Evolutionary conservation across 768 basidiomycete genomes (phyloP).

Genomic region (Hericium alpestre): DNA sequence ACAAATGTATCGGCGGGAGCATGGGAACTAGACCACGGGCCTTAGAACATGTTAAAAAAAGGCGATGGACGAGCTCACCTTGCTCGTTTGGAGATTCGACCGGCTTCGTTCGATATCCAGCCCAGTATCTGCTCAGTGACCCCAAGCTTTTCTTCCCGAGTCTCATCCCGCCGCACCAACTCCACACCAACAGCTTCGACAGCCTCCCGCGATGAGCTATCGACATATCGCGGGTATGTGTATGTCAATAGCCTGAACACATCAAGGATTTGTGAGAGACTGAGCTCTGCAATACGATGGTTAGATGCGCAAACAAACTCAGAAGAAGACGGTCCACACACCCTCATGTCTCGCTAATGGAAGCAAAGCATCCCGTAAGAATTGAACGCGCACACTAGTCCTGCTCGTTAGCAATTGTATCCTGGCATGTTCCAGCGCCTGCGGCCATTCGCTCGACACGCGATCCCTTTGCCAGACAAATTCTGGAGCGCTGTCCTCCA

Average conservation of each 20-base stretch:
- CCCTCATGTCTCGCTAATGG: conserved; percentile 49
- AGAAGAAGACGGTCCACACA: conserved; percentile 20
- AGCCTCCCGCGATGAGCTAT: conserved; percentile 57
- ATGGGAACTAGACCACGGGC: conserved; percentile 15
- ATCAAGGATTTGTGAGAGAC: conserved; percentile 51
- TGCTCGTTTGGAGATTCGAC: conserved; percentile 42
- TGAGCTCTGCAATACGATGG: conserved; percentile 37
- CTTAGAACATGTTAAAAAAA: background rate
- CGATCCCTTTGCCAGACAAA: conserved; percentile 42
- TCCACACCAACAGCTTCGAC: conserved; percentile 59
- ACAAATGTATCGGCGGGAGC: conserved; percentile 56
- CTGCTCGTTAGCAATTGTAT: conserved; percentile 37
- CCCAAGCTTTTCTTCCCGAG: conserved; percentile 42
- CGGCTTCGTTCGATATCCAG: conserved; percentile 65
- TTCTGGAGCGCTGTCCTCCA: conserved; percentile 20
- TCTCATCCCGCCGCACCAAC: conserved; percentile 53
- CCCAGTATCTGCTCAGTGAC: conserved; percentile 62
- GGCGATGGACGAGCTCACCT: conserved; percentile 34
- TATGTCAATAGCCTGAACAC: conserved; percentile 62
- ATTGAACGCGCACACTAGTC: conserved; percentile 44
- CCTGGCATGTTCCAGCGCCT: conserved; percentile 45
- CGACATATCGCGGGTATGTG: conserved; percentile 73
- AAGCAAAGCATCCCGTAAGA: conserved; percentile 52
- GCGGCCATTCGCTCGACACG: conserved; percentile 45
- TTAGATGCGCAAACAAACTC: background rate